These are phyloP conservation scores for Arachis hypogaea DNA, from an alignment of 306 rosid genomes.

Conservation along the genomic window DNA sequence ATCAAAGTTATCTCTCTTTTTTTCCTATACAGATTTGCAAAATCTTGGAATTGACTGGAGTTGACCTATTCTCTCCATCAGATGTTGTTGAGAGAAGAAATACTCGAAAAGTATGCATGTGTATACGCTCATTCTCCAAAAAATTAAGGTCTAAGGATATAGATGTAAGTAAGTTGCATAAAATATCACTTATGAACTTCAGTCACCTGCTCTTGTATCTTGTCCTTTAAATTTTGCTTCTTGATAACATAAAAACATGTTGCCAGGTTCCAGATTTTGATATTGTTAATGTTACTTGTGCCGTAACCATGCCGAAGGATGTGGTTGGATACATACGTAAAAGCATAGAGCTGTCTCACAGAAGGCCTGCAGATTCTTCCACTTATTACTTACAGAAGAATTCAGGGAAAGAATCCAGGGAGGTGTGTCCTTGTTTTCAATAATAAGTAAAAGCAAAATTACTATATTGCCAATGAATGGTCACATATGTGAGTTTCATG, in stretches of 20 bases:
- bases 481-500: slow-evolving; percentile 14
- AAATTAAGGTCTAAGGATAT: slow-evolving; percentile 47
- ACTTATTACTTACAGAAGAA: slow-evolving; percentile 29
- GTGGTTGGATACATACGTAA: slow-evolving; percentile 55
- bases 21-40: slow-evolving; percentile 52
- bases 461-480: slow-evolving; percentile 4
- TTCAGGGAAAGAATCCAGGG: slow-evolving; percentile 35
- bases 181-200: slow-evolving; percentile 4
- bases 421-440: slow-evolving; percentile 46
- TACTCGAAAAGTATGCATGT: slow-evolving; percentile 59
- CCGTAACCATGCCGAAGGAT: slow-evolving; percentile 56
- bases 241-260: slow-evolving; percentile 24
- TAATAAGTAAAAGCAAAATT: slow-evolving; percentile 19
- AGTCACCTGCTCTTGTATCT: slow-evolving; percentile 16
- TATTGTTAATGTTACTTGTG: slow-evolving; percentile 56
- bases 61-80: slow-evolving; percentile 63
- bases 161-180: slow-evolving; percentile 42
- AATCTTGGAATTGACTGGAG: slow-evolving; percentile 57
- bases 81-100: slow-evolving; percentile 64
- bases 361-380: slow-evolving; percentile 37
- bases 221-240: background rate
- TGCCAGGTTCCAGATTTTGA: slow-evolving; percentile 70
- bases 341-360: slow-evolving; percentile 51
- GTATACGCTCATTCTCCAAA: slow-evolving; percentile 60
- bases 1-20: slow-evolving; percentile 18